Percentiles rank a stretch among this genome's conserved stretches.
These are phyloP conservation scores for Dionaea muscipula DNA, from an alignment of 179 eudicot genomes.

Conservation along the genomic window DNA sequence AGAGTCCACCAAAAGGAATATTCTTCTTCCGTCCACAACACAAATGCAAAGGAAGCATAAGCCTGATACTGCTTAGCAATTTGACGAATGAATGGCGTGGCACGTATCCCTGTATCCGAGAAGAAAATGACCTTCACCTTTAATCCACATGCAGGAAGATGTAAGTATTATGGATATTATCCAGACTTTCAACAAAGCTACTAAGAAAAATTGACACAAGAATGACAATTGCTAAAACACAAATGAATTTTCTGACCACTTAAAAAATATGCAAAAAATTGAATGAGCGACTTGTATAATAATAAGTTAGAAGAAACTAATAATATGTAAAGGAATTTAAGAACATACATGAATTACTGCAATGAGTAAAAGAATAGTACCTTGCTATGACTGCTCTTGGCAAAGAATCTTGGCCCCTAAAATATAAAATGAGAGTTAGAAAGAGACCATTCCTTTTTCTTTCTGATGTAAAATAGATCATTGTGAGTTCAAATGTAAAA, in stretches of 20 bases:
- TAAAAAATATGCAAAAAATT: no score
- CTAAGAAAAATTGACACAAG: neutral
- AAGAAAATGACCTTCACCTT: conserved; percentile 80
- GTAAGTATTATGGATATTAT: neutral
- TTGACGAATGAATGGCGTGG: conserved; percentile 77
- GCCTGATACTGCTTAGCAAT: conserved; percentile 55
- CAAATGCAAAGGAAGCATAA: conserved; percentile 76
- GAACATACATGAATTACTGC: neutral
- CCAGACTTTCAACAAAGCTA: no score
- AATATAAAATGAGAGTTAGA: conserved; percentile 7
- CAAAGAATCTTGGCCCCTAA: conserved; percentile 67
- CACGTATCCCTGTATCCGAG: conserved; percentile 86
- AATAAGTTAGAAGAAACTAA: neutral
- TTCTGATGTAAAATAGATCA: neutral
- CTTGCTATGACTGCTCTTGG: conserved; percentile 66
- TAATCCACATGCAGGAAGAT: conserved; percentile 12
- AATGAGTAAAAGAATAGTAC: conserved; percentile 23
- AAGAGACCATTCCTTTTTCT: neutral
- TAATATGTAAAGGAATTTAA: neutral
- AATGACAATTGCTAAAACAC: neutral
- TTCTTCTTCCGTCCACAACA: conserved; percentile 75
- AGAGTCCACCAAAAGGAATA: conserved; percentile 59
- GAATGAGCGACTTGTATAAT: neutral
- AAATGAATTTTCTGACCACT: no score
- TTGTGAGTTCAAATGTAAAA: no score